phyloP scores from a whole-genome alignment of 1,284 basidiomycete genomes.

The Hemileia vastatrix region DNA sequence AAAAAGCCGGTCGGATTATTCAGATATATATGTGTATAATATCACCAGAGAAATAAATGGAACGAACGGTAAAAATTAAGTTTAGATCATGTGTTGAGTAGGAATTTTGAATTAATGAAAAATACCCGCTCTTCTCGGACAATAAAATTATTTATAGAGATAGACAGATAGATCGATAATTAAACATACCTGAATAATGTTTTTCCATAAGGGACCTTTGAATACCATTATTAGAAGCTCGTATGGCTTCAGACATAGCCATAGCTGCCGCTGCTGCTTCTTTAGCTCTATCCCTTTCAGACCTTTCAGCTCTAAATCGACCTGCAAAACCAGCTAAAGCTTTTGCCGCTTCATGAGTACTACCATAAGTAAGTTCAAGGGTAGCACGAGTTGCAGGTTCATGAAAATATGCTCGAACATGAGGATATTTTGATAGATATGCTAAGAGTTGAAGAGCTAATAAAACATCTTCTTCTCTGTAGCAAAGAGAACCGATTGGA shows the following conservation, averaged over 20 bases:
- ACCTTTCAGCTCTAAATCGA: constrained; percentile 15
- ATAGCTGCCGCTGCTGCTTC: constrained; percentile 32
- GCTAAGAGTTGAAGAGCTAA: constrained; percentile 84
- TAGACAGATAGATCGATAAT: too few relatives aligned
- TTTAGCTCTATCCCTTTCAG: constrained; percentile 18
- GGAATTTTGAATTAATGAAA: too few relatives aligned
- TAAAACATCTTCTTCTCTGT: constrained; percentile 89
- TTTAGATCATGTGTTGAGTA: too few relatives aligned
- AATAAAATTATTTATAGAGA: too few relatives aligned
- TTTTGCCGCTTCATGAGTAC: constrained; percentile 10
- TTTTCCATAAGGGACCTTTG: too few relatives aligned
- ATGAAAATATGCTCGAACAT: constrained; percentile 94
- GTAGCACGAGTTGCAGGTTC: constrained; percentile 20
- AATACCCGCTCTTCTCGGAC: too few relatives aligned
- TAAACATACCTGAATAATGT: too few relatives aligned
- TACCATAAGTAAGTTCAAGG: constrained; percentile 21
- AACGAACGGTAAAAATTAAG: too few relatives aligned
- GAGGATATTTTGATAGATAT: constrained; percentile 94
- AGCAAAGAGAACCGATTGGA: constrained; percentile 47
- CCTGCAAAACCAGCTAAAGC: constrained; percentile 15
- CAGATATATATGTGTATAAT: too few relatives aligned
- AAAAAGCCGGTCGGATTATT: too few relatives aligned
- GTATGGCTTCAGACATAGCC: constrained; percentile 31
- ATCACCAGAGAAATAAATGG: too few relatives aligned
- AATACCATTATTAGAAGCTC: not conserved